phyloP scores from a whole-genome alignment of 371 early-diverging fungal genomes.

The Mucor indicus region DNA sequence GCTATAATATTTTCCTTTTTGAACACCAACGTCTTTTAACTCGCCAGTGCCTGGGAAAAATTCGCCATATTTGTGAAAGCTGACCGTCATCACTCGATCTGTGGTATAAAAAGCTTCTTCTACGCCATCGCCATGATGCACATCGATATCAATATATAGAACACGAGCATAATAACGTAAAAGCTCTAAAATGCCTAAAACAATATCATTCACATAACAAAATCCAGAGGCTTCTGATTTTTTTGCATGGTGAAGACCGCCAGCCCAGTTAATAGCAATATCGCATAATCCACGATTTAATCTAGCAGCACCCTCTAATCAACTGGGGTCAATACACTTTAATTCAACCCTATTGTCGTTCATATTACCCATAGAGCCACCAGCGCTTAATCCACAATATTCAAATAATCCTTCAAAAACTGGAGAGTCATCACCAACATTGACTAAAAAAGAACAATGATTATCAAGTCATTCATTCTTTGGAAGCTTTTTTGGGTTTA shows the following conservation, averaged over 20 bases:
- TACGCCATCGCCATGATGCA: conserved; percentile 98
- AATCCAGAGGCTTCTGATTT: conserved; percentile 93
- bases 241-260: conserved; percentile 97
- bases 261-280: conserved; percentile 96
- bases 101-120: conserved; percentile 97
- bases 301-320: conserved; percentile 71
- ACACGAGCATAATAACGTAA: conserved; percentile 79
- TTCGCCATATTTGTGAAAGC: conserved; percentile 96
- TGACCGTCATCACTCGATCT: conserved; percentile 95
- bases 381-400: conserved; percentile 86
- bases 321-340: background rate
- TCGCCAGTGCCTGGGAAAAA: conserved; percentile 97
- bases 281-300: conserved; percentile 87
- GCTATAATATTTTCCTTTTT: conserved; percentile 35
- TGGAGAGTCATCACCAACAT: conserved; percentile 85
- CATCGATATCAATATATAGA: conserved; percentile 96
- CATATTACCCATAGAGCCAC: conserved; percentile 79
- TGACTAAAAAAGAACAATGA: conserved; percentile 21
- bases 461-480: background rate
- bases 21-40: conserved; percentile 85
- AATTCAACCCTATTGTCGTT: background rate
- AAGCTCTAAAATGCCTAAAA: conserved; percentile 53
- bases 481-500: conserved; percentile 18
- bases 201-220: conserved; percentile 98
- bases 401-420: conserved; percentile 92